Evolutionary conservation across 2,329 filamentous ascomycete genomes (phyloP), one percentile per base, ranked within the genome.

Genomic region (Zymoseptoria pseudotritici): DNA sequence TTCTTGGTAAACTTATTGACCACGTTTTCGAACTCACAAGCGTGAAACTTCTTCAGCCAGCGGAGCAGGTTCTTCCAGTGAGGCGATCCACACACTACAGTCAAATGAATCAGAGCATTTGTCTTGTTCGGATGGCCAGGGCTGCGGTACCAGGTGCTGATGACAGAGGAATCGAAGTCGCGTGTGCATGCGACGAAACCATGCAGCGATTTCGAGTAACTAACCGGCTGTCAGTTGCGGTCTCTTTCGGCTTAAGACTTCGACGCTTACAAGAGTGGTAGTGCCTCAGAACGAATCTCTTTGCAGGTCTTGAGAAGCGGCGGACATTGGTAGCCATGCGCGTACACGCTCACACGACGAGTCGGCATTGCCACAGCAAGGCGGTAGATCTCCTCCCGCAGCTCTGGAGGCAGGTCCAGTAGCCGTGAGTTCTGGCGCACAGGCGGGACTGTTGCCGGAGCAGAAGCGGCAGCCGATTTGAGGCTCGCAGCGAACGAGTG

Each of bases 241-340:
- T 29, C 9, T 24, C 31, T 13, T 1, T 13, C 31, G 31, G 31
- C 10, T 13, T 4, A 3, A 4, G 9, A 3, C 31, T 36, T 36
- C 9, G 6, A 36, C 22, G 13, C 21, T 19, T 59, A 55, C n/a
- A 57, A 62, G 24, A 62, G 51, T 46, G 56, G 56, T 31, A 59
- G 31, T 19, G 60, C 54, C 11, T 62, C 60, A 51, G 31, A n/a
- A 29, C 60, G 57, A 20, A 62, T 55, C 46, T 62, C 53, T 10
- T 54, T 52, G 55, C 55, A 54, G 10, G 60, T 59, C 6, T 42
- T 31, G 4, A 59, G 57, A 2, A 62, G 54, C 13, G 53, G 50
- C 20, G 60, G 57, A 21, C 31, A n/a, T 21, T 54, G 21, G 24
- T 49, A 59, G 24, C 53, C 50, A 2, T 20, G 31, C 17, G 22